Evolutionary conservation across 2,329 filamentous ascomycete genomes (phyloP), one percentile per base, ranked within the genome.

Genomic region (Trichophyton rubrum): DNA sequence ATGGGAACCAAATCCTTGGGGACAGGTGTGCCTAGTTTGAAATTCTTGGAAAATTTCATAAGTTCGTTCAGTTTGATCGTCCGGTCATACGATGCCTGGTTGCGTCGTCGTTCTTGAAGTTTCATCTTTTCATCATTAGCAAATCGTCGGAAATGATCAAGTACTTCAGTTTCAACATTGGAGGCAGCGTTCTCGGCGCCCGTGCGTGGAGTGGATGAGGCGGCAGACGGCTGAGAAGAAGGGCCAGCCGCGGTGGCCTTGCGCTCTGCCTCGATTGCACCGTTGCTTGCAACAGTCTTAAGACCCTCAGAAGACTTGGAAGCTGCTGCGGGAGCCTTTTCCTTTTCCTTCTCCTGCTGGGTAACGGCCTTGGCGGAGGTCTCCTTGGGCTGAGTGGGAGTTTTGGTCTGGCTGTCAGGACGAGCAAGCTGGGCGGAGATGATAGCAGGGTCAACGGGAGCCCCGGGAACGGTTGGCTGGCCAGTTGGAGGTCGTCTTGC

Each of bases 1-100:
- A 99, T 99, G 1, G 89, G 87, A 30, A 99, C 90, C 40, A 99
- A 77, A 73, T 99, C 93, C 58, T 83, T 85, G 1, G 93, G 93
- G 9, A 99, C 90, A 4, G 91, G 90, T 2, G 92, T 96, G 57
- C 88, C 87, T 17, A 99, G 82, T 76, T 97, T 97, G 80, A 99
- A 99, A 70, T 83, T 93, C 66, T 86, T 83, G 0, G 93, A 90
- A 73, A 99, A 99, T 70, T 92, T 96, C 79, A 93, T 95, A 61
- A 99, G 77, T 74, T 99, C 93, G 62, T 89, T 95, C 63, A 99
- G 74, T 74, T 95, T 96, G 65, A 93, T 85, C 66, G 91, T 90
- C 72, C 95, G 95, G 71, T 97, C 93, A 62, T 85, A 79, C 17
- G 79, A 78, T 20, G 77, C 79, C 64, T 81, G 78, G 53, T 77